These are phyloP conservation scores for Metarhizium guizhouense DNA, from an alignment of 2,329 filamentous ascomycete species.

Conservation along the genomic window DNA sequence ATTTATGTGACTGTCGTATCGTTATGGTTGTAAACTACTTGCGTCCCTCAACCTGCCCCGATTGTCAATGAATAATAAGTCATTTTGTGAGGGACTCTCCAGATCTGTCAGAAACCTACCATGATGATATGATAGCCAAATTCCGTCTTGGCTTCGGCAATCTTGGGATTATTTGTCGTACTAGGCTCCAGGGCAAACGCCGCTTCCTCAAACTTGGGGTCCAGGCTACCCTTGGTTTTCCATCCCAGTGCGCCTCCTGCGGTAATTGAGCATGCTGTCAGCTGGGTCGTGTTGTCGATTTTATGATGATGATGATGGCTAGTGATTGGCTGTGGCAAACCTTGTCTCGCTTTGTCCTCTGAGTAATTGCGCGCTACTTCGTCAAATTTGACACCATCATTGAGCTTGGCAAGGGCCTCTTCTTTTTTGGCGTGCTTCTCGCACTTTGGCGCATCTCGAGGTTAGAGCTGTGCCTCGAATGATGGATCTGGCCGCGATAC, in stretches of 20 bases:
- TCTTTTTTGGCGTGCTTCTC: slow-evolving; percentile 73
- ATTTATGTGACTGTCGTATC: not conserved
- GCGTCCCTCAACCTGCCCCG: slow-evolving; percentile 29
- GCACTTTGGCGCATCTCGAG: slow-evolving; percentile 34
- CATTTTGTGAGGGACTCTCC: not conserved
- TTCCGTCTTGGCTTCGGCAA: slow-evolving; percentile 62
- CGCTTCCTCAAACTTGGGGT: slow-evolving; percentile 62
- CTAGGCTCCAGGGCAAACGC: slow-evolving; percentile 62
- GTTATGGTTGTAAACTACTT: slow-evolving; percentile 20
- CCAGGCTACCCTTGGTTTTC: slow-evolving; percentile 59
- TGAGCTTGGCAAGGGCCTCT: slow-evolving; percentile 61
- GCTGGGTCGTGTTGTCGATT: not conserved
- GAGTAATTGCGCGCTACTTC: slow-evolving; percentile 64
- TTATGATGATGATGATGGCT: not conserved
- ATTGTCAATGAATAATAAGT: not conserved
- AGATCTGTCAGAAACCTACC: slow-evolving; percentile 33
- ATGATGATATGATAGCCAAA: slow-evolving; percentile 78
- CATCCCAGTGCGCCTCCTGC: slow-evolving; percentile 63
- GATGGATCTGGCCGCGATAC: slow-evolving; percentile 5
- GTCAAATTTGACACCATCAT: slow-evolving; percentile 61
- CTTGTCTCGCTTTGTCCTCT: slow-evolving; percentile 67
- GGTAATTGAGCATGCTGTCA: not conserved
- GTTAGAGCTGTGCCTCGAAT: not conserved
- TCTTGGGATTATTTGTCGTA: slow-evolving; percentile 54
- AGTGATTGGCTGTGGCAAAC: slow-evolving; percentile 21